Conservation (phyloP, 1,284 basidiomycete genomes). For the Pseudozyma pruni region DNA sequence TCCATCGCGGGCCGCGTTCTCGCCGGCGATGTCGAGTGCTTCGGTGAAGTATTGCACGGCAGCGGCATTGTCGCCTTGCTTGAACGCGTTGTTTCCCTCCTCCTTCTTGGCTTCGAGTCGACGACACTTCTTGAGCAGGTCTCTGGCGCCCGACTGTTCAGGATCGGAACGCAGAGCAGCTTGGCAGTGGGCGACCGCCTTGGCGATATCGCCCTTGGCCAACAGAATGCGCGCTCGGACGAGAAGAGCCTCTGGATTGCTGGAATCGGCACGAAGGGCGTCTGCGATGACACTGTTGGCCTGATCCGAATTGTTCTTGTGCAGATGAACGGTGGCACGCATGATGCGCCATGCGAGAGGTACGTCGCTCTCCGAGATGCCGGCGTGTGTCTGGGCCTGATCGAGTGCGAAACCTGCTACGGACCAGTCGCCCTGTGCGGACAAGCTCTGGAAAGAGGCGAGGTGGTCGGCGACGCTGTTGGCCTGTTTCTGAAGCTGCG, state of each 20-base stretch:
- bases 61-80: conserved; percentile 73
- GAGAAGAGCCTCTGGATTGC: conserved; percentile 82
- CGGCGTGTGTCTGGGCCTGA: conserved; percentile 50
- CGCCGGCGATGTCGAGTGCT: conserved; percentile 50
- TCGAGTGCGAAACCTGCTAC: conserved; percentile 58
- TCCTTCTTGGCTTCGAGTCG: conserved; percentile 84
- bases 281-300: conserved; percentile 72
- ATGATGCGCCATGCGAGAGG: conserved; percentile 51
- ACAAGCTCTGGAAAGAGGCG: conserved; percentile 75
- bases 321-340: conserved; percentile 48
- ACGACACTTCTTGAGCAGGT: conserved; percentile 79
- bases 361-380: conserved; percentile 45
- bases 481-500: conserved; percentile 46
- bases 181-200: conserved; percentile 78
- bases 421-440: conserved; percentile 73
- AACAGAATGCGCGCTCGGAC: conserved; percentile 83
- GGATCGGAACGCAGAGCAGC: conserved; percentile 83
- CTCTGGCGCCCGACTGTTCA: conserved; percentile 77
- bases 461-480: conserved; percentile 53
- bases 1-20: conserved; percentile 47
- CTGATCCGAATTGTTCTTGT: conserved; percentile 55
- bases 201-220: conserved; percentile 76
- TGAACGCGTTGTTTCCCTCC: conserved; percentile 83
- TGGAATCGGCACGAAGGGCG: conserved; percentile 77
- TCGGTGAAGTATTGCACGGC: conserved; percentile 73